A percentile compares a stretch with the other conserved stretches of the same genome.
These are phyloP conservation scores for Chamaenerion angustifolium DNA, from an alignment of 345 rosid genomes.

Conservation along the genomic window DNA sequence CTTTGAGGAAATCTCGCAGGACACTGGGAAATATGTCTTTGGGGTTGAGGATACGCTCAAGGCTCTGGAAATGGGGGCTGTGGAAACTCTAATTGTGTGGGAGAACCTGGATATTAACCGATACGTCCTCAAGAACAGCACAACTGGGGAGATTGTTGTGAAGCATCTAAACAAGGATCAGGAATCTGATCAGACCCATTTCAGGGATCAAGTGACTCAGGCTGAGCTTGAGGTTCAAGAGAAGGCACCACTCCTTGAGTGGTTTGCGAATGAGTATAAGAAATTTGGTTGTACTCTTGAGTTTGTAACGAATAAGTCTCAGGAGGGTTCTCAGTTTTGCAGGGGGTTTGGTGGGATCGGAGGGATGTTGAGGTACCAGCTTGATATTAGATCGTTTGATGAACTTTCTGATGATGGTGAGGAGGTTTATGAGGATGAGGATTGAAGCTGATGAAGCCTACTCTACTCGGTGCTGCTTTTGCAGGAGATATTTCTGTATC, in stretches of 20 bases:
- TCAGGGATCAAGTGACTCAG: slow-evolving; percentile 43
- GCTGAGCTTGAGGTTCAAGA: slow-evolving; percentile 70
- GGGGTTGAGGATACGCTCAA: slow-evolving; percentile 81
- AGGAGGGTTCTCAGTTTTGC: slow-evolving; percentile 93
- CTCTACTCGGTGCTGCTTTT: neutral
- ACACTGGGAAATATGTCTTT: slow-evolving; percentile 78
- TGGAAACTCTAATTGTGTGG: slow-evolving; percentile 84
- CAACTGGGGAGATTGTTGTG: slow-evolving; percentile 42
- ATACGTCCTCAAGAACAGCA: slow-evolving; percentile 48
- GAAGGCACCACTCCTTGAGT: slow-evolving; percentile 63
- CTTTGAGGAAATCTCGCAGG: slow-evolving; percentile 93
- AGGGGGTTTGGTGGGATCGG: slow-evolving; percentile 93
- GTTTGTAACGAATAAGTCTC: slow-evolving; percentile 84
- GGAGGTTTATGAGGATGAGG: slow-evolving; percentile 56
- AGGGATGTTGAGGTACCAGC: slow-evolving; percentile 82
- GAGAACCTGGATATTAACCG: slow-evolving; percentile 74
- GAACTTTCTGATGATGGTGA: slow-evolving; percentile 62
- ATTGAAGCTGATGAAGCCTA: slow-evolving; percentile 17
- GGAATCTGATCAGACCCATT: slow-evolving; percentile 58
- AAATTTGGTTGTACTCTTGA: slow-evolving; percentile 71
- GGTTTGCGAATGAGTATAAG: slow-evolving; percentile 90
- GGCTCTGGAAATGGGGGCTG: slow-evolving; percentile 86
- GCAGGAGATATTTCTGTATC: neutral
- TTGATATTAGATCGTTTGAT: slow-evolving; percentile 75
- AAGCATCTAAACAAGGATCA: slow-evolving; percentile 71